Evolutionary conservation across 192 early-diverging fungal species (phyloP).

Genomic region (Funneliformis geosporum): DNA sequence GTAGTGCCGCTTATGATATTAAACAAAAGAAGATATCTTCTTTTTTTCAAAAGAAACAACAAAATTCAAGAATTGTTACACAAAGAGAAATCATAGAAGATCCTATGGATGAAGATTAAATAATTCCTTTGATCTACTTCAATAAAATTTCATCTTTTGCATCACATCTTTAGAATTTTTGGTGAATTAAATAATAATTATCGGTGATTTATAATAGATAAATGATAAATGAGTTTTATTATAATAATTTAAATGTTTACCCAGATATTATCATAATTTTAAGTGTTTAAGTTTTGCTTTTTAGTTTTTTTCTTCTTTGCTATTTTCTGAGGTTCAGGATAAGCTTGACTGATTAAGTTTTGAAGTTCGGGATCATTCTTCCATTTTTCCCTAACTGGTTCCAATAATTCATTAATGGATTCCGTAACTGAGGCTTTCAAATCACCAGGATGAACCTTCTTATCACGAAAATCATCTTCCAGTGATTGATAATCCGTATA

Average conservation of each 20-base stretch:
- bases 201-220: too few relatives aligned
- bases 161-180: too few relatives aligned
- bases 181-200: too few relatives aligned
- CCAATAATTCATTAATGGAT: conserved; percentile 83
- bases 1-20: not conserved
- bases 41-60: not conserved
- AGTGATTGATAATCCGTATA: conserved; percentile 73
- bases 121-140: not conserved
- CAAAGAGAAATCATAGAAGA: not conserved
- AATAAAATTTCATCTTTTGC: too few relatives aligned
- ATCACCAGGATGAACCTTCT: conserved; percentile 92
- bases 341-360: conserved; percentile 77
- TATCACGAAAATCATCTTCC: conserved; percentile 83
- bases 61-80: not conserved
- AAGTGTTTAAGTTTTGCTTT: conserved; percentile 5
- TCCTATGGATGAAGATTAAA: not conserved
- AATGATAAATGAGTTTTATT: too few relatives aligned
- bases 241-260: too few relatives aligned
- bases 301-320: conserved; percentile 37
- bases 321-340: conserved; percentile 66
- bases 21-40: not conserved
- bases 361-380: conserved; percentile 65
- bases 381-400: conserved; percentile 82
- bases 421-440: conserved; percentile 85
- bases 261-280: too few relatives aligned